Evolutionary conservation across 805 yeast species (phyloP).

Genomic region (Metschnikowia similis): DNA sequence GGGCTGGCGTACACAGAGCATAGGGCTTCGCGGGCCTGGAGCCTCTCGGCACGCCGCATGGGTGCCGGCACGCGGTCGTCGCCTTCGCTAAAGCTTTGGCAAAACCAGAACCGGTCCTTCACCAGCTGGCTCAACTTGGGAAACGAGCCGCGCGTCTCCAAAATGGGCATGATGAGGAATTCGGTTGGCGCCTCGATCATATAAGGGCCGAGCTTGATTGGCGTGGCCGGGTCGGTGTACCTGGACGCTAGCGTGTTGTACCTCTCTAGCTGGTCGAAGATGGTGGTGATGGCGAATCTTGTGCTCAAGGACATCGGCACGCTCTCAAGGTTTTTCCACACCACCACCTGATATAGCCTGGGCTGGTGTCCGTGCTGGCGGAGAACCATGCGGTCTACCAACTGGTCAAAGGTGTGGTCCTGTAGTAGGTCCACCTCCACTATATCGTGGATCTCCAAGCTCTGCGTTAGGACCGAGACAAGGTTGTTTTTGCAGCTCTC

Average conservation of each 20-base stretch:
- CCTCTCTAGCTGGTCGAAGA: constrained; percentile 13
- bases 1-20: constrained; percentile 27
- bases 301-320: constrained; percentile 2
- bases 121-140: constrained; percentile 13
- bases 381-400: constrained; percentile 11
- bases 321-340: constrained; percentile 17
- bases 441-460: constrained; percentile 4
- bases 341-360: constrained; percentile 9
- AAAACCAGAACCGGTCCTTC: constrained; percentile 18
- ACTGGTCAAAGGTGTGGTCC: constrained; percentile 5
- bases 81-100: constrained; percentile 10
- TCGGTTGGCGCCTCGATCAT: constrained; percentile 8
- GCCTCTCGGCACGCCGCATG: background rate
- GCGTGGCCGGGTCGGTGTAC: constrained; percentile 5
- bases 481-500: constrained; percentile 6
- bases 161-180: constrained; percentile 11
- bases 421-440: constrained; percentile 15
- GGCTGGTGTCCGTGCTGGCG: constrained; percentile 7
- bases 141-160: constrained; percentile 2
- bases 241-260: constrained; percentile 9
- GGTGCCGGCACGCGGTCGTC: background rate
- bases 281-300: constrained; percentile 6
- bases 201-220: constrained; percentile 10
- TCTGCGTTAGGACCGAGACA: background rate
- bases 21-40: constrained; percentile 7